Conservation (phyloP, 108 stramenopile species). For the Fragilariopsis cylindrus region DNA sequence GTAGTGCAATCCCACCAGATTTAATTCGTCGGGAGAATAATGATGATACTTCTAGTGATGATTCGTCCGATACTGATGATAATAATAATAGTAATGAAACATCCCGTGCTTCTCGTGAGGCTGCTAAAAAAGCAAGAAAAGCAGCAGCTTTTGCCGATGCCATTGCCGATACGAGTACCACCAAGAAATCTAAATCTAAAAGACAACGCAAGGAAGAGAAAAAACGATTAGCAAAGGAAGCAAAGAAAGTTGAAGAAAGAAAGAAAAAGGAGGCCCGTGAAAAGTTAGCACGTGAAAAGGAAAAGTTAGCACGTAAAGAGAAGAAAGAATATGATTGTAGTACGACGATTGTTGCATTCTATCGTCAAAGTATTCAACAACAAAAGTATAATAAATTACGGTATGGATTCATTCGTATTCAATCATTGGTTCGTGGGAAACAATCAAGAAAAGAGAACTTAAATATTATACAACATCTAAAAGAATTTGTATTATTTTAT, state of each 20-base stretch:
- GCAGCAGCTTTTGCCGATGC: background rate
- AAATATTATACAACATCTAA: background rate
- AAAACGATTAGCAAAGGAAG: background rate
- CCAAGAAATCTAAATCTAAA: background rate
- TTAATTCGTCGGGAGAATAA: background rate
- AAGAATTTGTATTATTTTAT: background rate
- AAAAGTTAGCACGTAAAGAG: background rate
- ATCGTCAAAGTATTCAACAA: conserved; percentile 2
- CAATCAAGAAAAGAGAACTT: background rate
- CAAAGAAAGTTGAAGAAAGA: background rate
- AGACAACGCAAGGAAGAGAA: background rate
- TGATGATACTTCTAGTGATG: background rate
- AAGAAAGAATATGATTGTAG: no score
- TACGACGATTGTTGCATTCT: background rate
- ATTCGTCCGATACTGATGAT: background rate
- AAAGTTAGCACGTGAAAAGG: background rate
- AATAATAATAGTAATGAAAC: background rate
- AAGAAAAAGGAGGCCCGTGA: background rate
- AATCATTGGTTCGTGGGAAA: background rate
- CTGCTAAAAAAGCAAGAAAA: background rate
- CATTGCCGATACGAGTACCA: background rate
- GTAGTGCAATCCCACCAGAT: background rate
- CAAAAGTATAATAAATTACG: background rate
- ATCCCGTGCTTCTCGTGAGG: background rate
- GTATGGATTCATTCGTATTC: background rate